Evolutionary conservation across 2,329 filamentous ascomycete genomes (phyloP), one percentile per base, ranked within the genome.

Genomic region (Cercospora zeae-maydis): DNA sequence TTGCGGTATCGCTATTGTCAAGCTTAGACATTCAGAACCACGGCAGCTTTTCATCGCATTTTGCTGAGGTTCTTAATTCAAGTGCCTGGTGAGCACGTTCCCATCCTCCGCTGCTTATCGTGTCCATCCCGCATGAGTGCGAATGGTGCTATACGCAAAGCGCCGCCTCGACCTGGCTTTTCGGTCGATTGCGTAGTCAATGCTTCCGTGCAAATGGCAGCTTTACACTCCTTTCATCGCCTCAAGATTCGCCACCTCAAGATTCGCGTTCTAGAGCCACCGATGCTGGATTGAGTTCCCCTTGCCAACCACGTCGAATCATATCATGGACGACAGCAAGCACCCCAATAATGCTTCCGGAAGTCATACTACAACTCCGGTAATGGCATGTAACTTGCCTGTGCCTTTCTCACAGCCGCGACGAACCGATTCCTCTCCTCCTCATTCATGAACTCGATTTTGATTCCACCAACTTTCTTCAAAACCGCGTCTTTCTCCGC

Each of bases 401-500:
- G 78, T 60, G 76, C 73, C 62, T 75, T 74, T 66, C 69, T 73
- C 14, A 77, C 74, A 68, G 77, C 66, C 0, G 59, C 69, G 55
- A 81, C 62, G 65, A 81, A 81, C 57, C 71, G 67, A 27, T 62
- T 70, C 69, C 78, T 77, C 69, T 80, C 78, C 24, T 71, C 72
- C 45, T 79, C 77, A 1, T 66, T 76, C 56, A 75, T 75, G 68
- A 81, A 81, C 66, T 80, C 78, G 14, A 81, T 75, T 68, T 72
- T 73, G 3, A 78, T 75, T 1, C 78, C 78, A 8, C 70, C 74
- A n/a, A 81, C 75, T 33, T 73, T 71, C 63, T 76, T 78, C 58
- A 75, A 56, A 0, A 63, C 51, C 2, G 59, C 24, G 3, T 62
- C 61, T 63, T 65, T 49, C 16, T 54, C 36, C 21, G 58, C 59